Percentiles rank a stretch among this genome's conserved stretches.
These are phyloP conservation scores for Cyberlindnera euphorbiiphila DNA, from an alignment of 805 yeast species.

Conservation along the genomic window DNA sequence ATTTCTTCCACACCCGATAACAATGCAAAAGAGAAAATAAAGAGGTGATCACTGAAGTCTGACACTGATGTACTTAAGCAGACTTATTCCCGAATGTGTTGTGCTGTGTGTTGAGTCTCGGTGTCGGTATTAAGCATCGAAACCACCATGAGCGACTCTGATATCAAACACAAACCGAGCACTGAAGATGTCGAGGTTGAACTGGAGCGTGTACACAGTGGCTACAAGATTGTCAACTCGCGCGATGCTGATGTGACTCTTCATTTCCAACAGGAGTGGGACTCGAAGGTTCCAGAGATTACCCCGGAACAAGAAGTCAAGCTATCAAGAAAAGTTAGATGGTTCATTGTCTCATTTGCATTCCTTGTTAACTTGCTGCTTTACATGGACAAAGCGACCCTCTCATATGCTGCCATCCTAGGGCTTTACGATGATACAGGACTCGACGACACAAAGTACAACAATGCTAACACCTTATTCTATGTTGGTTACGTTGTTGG, in stretches of 20 bases:
- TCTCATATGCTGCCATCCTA: slow-evolving; percentile 45
- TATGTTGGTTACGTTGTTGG: slow-evolving; percentile 49
- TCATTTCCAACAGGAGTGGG: slow-evolving; percentile 34
- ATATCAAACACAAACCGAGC: no score
- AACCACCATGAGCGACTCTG: no score
- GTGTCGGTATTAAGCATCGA: no score
- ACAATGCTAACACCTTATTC: slow-evolving; percentile 48
- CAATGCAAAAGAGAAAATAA: no score
- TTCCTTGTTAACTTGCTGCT: slow-evolving; percentile 39
- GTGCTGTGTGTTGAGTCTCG: no score
- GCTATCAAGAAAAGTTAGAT: slow-evolving; percentile 36
- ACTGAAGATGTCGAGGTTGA: slow-evolving; percentile 4
- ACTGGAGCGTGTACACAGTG: slow-evolving; percentile 13
- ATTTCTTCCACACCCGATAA: no score
- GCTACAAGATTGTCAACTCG: slow-evolving; percentile 34
- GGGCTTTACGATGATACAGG: slow-evolving; percentile 46
- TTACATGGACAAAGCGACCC: slow-evolving; percentile 49
- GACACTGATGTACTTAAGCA: no score
- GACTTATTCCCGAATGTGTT: no score
- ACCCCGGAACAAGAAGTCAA: slow-evolving; percentile 41
- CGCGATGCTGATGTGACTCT: slow-evolving; percentile 40
- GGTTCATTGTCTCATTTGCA: slow-evolving; percentile 35
- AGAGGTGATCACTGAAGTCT: no score
- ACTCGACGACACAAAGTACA: slow-evolving; percentile 39
- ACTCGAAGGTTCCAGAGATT: slow-evolving; percentile 33